phyloP scores from a whole-genome alignment of 495 filamentous ascomycete species.

The Cladorrhinum samala region DNA sequence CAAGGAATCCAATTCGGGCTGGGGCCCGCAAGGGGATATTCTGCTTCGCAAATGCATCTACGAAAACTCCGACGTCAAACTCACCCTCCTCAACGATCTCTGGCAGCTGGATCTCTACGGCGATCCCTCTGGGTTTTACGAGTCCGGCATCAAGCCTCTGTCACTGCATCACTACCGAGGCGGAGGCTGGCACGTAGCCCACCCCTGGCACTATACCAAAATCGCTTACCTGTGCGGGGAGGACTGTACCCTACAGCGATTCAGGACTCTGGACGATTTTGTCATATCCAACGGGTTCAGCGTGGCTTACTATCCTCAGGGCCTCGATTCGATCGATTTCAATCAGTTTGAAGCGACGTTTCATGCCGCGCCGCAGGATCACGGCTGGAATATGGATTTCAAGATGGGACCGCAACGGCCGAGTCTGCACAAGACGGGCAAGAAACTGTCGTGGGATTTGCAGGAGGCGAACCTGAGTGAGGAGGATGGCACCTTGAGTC shows the following conservation, averaged over 20 bases:
- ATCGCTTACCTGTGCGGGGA: conserved; percentile 57
- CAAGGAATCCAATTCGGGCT: conserved; percentile 46
- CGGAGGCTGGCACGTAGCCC: conserved; percentile 44
- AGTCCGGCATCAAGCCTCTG: conserved; percentile 58
- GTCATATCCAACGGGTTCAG: conserved; percentile 62
- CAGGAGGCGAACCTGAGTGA: conserved; percentile 35
- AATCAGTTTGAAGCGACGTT: conserved; percentile 62
- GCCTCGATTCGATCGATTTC: conserved; percentile 53
- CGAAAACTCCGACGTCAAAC: conserved; percentile 52
- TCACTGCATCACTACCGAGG: conserved; percentile 62
- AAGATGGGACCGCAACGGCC: conserved; percentile 44
- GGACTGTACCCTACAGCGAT: conserved; percentile 59
- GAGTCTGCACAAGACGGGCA: conserved; percentile 40
- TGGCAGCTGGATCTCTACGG: conserved; percentile 63
- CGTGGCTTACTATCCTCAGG: conserved; percentile 55
- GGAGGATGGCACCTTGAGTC: conserved; percentile 38
- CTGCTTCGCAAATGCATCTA: conserved; percentile 63
- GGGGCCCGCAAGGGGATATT: conserved; percentile 57
- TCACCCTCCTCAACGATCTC: conserved; percentile 56
- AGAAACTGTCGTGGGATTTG: conserved; percentile 50
- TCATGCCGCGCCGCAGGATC: conserved; percentile 47
- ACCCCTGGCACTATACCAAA: conserved; percentile 60
- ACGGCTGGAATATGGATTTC: conserved; percentile 48
- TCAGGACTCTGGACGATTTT: conserved; percentile 58
- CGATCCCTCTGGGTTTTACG: conserved; percentile 61